These are phyloP conservation scores for Penicillium cinerascens DNA, from an alignment of 495 filamentous ascomycete species.

Conservation along the genomic window DNA sequence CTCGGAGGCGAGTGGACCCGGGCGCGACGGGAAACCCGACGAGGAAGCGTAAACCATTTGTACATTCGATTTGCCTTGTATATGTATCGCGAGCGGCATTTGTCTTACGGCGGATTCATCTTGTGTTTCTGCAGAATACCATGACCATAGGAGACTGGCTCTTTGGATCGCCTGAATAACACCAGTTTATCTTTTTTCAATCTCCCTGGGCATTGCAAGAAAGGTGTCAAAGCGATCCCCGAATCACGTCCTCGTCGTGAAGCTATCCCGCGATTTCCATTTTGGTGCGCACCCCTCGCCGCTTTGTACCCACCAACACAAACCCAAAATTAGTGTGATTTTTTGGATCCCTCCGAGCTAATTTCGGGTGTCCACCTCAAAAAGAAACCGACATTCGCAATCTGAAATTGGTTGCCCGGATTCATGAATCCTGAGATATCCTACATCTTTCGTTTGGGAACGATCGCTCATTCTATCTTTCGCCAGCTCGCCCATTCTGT, in stretches of 20 bases:
- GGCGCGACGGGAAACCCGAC: slow-evolving; percentile 9
- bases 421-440: neutral
- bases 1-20: slow-evolving; percentile 19
- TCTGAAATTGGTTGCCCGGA: neutral
- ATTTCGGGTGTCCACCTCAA: neutral
- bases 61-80: neutral
- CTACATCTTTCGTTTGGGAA: neutral
- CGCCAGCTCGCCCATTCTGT: neutral
- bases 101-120: too few relatives aligned
- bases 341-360: neutral
- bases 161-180: too few relatives aligned
- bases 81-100: slow-evolving; percentile 1
- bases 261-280: too few relatives aligned
- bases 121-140: neutral
- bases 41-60: neutral
- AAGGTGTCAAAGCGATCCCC: too few relatives aligned
- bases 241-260: too few relatives aligned
- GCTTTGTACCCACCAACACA: neutral
- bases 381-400: neutral
- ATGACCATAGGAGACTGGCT: too few relatives aligned
- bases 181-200: too few relatives aligned
- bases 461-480: neutral
- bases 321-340: neutral
- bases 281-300: neutral
- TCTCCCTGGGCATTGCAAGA: too few relatives aligned